phyloP scores from a whole-genome alignment of 192 early-diverging fungal genomes.

The Pecoramyces ruminantium region DNA sequence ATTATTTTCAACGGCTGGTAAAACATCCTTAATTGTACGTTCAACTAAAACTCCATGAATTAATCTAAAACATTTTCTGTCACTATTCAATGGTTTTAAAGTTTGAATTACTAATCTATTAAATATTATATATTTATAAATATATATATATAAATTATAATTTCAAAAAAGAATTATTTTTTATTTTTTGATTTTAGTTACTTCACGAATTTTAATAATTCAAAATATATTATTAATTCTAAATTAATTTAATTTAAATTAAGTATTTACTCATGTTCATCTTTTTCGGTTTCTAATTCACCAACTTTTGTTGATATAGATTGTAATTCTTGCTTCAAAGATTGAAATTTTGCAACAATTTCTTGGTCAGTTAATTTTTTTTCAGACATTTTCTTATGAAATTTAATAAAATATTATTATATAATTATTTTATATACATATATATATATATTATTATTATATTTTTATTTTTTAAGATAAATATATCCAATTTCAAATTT shows the following conservation, averaged over 20 bases:
- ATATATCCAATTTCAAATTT: too few species aligned
- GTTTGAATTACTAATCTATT: constrained; percentile 78
- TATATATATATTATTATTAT: too few species aligned
- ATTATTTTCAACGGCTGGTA: constrained; percentile 75
- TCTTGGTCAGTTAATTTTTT: constrained; percentile 32
- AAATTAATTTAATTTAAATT: too few species aligned
- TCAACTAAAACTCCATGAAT: constrained; percentile 88
- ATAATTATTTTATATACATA: too few species aligned
- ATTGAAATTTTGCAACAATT: constrained; percentile 24
- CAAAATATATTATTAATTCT: background rate
- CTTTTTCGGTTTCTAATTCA: constrained; percentile 80
- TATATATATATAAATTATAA: too few species aligned
- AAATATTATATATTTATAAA: background rate
- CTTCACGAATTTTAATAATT: too few species aligned
- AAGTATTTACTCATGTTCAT: constrained; percentile 71
- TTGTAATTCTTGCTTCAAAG: constrained; percentile 60
- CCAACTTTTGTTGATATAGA: constrained; percentile 76
- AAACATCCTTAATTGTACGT: constrained; percentile 76
- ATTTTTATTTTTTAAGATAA: too few species aligned
- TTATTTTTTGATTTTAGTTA: too few species aligned
- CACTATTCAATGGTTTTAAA: constrained; percentile 56
- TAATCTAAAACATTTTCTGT: constrained; percentile 83
- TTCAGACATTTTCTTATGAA: constrained; percentile 4
- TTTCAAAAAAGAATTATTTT: too few species aligned
- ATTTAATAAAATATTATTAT: too few species aligned